phyloP scores from a whole-genome alignment of 768 basidiomycete species.

The Serpula lacrymans region DNA sequence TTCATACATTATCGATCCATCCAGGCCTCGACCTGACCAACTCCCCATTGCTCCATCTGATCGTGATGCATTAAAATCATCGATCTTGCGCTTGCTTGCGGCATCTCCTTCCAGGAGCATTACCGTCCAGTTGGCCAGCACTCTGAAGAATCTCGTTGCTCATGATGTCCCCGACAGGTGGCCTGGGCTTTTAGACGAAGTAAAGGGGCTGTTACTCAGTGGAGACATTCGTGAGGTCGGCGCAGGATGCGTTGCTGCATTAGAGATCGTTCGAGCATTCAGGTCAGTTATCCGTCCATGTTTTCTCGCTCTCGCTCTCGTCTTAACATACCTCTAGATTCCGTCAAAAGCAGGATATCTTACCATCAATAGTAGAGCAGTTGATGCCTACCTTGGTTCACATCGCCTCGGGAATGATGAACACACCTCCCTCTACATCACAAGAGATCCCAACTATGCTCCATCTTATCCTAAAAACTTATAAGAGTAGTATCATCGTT shows the following conservation, averaged over 20 bases:
- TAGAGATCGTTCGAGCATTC: conserved; percentile 72
- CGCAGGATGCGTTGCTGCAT: conserved; percentile 73
- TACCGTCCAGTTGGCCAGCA: conserved; percentile 71
- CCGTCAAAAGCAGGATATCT: conserved; percentile 57
- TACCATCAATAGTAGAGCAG: conserved; percentile 54
- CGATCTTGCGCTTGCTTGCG: conserved; percentile 68
- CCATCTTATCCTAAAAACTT: conserved; percentile 84
- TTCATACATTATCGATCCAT: conserved; percentile 52
- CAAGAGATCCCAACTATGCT: conserved; percentile 81
- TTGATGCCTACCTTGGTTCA: conserved; percentile 74
- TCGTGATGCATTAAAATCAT: conserved; percentile 65
- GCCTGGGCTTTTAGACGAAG: conserved; percentile 64
- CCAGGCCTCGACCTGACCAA: conserved; percentile 52
- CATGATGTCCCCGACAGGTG: conserved; percentile 80
- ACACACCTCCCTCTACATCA: conserved; percentile 52
- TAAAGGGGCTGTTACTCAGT: conserved; percentile 62
- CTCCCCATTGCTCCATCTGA: conserved; percentile 63
- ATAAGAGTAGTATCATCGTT: conserved; percentile 78
- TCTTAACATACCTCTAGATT: conserved; percentile 51
- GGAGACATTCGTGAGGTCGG: conserved; percentile 69
- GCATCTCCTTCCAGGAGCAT: conserved; percentile 62
- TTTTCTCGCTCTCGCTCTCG: not conserved
- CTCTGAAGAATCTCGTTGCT: conserved; percentile 68
- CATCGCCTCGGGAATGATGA: conserved; percentile 70
- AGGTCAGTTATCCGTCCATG: conserved; percentile 41